Base-by-base conservation (phyloP, 2,329 filamentous ascomycete species). In the Rutstroemia sydowiana region DNA sequence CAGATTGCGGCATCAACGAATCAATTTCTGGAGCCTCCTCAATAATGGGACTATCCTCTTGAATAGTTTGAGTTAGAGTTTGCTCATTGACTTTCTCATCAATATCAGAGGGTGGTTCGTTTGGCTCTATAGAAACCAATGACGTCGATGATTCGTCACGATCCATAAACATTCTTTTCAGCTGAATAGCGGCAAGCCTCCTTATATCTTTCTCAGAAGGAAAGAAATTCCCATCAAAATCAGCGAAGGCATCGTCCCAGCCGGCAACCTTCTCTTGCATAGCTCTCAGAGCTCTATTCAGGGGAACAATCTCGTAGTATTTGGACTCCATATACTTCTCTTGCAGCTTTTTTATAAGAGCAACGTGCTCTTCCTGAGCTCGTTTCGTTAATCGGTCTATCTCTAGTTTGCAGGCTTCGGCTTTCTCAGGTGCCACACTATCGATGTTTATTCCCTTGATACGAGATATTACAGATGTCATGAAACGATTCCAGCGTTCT, bases 161-260 rank as follows among this genome's bases (percentile, higher is more conserved):
- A 66, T 97, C 91, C 7, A 92, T 81, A 65, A 98, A 98, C 67
- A 98, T 88, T 67, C 95, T 95, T 66, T 88, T 92, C 52, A 98
- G 74, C 66, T 98, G 95, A 56, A 96, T 77, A 53, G 92, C 89
- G 11, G 93, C 95, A 55, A 98, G 74, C 62, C 93, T 84, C 56
- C 90, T 81, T 63, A 98, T 95, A 70, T 98, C 93, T 64, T 95
- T 97, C 68, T 98, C 95, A 0, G 92, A 84, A 0, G 87, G 92
- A 62, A 98, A 85, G 70, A 92, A 98, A 61, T 95, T 87, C 40
- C 84, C 81, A 66, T 98, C 95, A 54, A 98, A 97, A 50, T 93
- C 87, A 51, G 82, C 77, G 70, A 98, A 98, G 0, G 82, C 82
- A 21, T 85, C 82, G 64, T 98, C 95, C 93, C 93, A 98, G 58